Base-by-base conservation (phyloP, 805 yeast genomes). In the Trichomonascus vanleenenianus region DNA sequence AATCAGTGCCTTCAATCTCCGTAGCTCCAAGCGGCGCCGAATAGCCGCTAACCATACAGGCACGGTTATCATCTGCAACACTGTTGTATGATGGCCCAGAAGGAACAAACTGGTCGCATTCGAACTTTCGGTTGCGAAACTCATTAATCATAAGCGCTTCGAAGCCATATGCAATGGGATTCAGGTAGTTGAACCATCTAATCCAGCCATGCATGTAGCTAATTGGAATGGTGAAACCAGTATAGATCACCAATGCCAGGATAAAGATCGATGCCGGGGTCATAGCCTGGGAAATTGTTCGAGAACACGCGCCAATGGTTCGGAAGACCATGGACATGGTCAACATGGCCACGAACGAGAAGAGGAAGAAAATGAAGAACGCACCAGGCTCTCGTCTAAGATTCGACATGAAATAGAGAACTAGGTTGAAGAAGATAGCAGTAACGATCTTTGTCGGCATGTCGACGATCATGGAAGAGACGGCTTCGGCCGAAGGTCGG, bases 401-500 rank as follows among this genome's bases (percentile, higher is more conserved):
- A 54, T 76, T 62, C 10, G 74, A 70, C 72, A 79, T 62, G 57
- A 78, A 79, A 60, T 78, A 79, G 47, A 66, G 64, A 11, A 70
- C 58, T 40, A 79, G 55, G 53, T 73, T 72, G 66, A 79, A 78
- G 2, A 64, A 59, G 33, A 76, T 50, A 25, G 72, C 63, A 14
- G 70, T 63, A 10, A 66, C 33, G 15, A 75, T 36, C 56, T 77
- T 76, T 40, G 70, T 58, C 3, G 83, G 84, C 31, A 78, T 51
- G 54, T 80, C 83, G 7, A 82, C 70, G n/a, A 79, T 50, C 46
- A 80, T 70, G 2, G 80, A 74, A 0, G 84, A 80, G 37, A 81
- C 54, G 0, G 85, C 83, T 55, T 81, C 81, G 3, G 85, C 81
- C 44, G 78, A 66, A 10, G 83, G 82, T 50, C 73, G 79, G 52